Evolutionary conservation across 257 asterid genomes (phyloP), one percentile per base, ranked within the genome.

Genomic region (Lycium ferocissimum): DNA sequence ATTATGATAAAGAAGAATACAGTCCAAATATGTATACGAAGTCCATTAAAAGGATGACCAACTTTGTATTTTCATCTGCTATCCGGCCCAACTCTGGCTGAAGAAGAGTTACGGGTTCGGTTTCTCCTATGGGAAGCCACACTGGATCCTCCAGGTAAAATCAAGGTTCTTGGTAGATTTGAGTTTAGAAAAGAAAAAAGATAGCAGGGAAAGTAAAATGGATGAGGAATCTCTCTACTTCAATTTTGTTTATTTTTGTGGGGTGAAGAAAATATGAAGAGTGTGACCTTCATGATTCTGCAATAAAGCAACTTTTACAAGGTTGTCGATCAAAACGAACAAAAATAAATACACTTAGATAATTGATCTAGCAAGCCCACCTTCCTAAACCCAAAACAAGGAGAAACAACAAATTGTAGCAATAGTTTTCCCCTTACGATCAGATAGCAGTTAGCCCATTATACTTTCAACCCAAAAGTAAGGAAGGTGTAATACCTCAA

Each of bases 401-500:
- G 12, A 73, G 0, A 76, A 73, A 76, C 63, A 76, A 11, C 47
- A 76, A 13, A 51, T 7, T 22, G 18, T 51, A 76, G 26, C 61
- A 75, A 51, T 76, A 22, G 8, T 22, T 38, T 76, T 8, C 15
- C 82, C 26, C 61, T 76, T 51, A 51, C 6, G 0, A 51, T 14
- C 20, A 53, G 45, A 76, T 33, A 51, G 47, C 63, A 51, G 22
- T 76, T 76, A 14, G 6, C 82, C 65, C 38, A 54, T 53, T 51
- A 14, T 51, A 76, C 82, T 26, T 53, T 26, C 0, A 53, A 76
- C 4, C 37, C 45, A 76, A 26, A 76, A 76, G 63, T 76, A 35
- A 76, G 82, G 18, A 76, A 51, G 82, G 49, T 0, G 17, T 14
- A 53, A 51, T 90, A 97, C 99, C 99, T 97, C 99, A 89, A 97